Evolutionary conservation across 2,329 filamentous ascomycete genomes (phyloP).

Genomic region (Falciphora oryzae): DNA sequence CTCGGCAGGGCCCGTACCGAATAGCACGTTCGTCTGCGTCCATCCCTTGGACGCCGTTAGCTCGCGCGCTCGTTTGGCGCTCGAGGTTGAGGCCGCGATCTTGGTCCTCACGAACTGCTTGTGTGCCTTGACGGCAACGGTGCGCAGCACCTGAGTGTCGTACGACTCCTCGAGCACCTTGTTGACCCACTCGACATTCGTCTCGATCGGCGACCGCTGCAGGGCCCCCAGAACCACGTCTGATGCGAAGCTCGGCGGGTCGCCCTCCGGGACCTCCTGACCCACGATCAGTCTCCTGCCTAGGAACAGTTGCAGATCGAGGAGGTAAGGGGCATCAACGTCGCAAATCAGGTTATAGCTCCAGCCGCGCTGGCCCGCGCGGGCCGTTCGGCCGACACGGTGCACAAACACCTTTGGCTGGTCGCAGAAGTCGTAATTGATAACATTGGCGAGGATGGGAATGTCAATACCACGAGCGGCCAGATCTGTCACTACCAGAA

Average conservation of each 20-base stretch:
- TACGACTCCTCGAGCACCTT: constrained; percentile 70
- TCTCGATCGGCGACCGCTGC: constrained; percentile 66
- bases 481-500: constrained; percentile 93
- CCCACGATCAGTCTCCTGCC: constrained; percentile 78
- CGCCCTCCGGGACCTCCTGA: constrained; percentile 47
- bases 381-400: constrained; percentile 88
- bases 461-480: constrained; percentile 98
- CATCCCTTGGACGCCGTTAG: constrained; percentile 65
- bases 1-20: constrained; percentile 49
- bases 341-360: constrained; percentile 88
- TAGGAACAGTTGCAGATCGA: constrained; percentile 92
- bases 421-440: constrained; percentile 97
- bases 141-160: constrained; percentile 65
- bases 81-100: constrained; percentile 84
- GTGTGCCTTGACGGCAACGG: constrained; percentile 80
- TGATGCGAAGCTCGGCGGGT: constrained; percentile 63
- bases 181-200: constrained; percentile 74
- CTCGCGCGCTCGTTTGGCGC: constrained; percentile 79
- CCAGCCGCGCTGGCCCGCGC: constrained; percentile 90
- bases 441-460: constrained; percentile 89
- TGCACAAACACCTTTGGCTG: constrained; percentile 97
- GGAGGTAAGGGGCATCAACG: constrained; percentile 81
- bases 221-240: constrained; percentile 80
- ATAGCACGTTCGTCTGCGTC: constrained; percentile 73
- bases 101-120: constrained; percentile 87